Percentiles rank a stretch among this genome's conserved stretches.
These are phyloP conservation scores for Dujonia santamariae DNA, from an alignment of 1,139 yeast species.

Conservation along the genomic window DNA sequence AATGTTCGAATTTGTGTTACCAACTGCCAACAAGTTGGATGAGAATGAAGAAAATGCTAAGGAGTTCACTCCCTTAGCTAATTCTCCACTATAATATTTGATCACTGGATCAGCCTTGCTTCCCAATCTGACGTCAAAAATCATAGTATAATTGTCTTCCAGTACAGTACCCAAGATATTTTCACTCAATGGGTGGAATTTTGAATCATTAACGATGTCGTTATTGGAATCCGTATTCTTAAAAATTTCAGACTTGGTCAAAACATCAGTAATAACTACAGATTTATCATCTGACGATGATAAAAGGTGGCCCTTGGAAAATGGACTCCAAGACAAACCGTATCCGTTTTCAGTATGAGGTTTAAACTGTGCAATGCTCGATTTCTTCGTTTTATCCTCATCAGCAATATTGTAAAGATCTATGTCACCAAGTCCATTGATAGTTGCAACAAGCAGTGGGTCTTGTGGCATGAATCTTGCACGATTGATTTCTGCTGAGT, in stretches of 20 bases:
- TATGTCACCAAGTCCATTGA: slow-evolving; percentile 73
- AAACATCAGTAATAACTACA: slow-evolving; percentile 53
- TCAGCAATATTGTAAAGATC: slow-evolving; percentile 58
- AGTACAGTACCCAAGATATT: slow-evolving; percentile 65
- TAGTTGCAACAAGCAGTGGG: slow-evolving; percentile 66
- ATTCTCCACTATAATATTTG: slow-evolving; percentile 27
- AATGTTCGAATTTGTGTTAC: slow-evolving; percentile 67
- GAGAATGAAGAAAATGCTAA: slow-evolving; percentile 65
- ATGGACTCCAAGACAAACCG: slow-evolving; percentile 64
- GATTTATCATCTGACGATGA: slow-evolving; percentile 65
- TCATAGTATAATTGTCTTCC: slow-evolving; percentile 52
- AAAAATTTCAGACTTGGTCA: slow-evolving; percentile 14
- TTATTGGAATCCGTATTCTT: slow-evolving; percentile 34
- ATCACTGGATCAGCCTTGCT: slow-evolving; percentile 18
- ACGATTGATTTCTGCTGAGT: slow-evolving; percentile 65
- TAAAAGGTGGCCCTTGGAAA: slow-evolving; percentile 45
- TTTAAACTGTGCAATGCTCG: slow-evolving; percentile 28
- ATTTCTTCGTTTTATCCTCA: slow-evolving; percentile 21
- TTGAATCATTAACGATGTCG: slow-evolving; percentile 69
- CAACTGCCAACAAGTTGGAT: slow-evolving; percentile 57
- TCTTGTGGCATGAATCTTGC: slow-evolving; percentile 82
- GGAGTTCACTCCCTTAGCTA: slow-evolving; percentile 53
- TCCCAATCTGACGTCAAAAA: slow-evolving; percentile 40
- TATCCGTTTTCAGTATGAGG: slow-evolving; percentile 69
- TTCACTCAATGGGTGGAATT: slow-evolving; percentile 58